Evolutionary conservation across 495 filamentous ascomycete genomes (phyloP).

Genomic region (Penicillium salamii): DNA sequence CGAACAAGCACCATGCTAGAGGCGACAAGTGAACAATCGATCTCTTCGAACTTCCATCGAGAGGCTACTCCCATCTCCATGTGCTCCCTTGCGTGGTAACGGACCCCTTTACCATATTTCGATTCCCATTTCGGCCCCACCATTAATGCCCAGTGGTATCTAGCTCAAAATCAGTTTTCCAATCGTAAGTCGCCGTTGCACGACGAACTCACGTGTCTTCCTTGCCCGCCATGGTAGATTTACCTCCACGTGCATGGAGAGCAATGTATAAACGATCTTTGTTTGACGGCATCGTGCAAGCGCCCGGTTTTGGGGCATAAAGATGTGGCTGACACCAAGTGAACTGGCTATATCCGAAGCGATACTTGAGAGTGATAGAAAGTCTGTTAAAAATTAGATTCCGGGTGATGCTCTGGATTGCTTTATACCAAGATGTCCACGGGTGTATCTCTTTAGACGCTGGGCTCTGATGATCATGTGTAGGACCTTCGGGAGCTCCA

Average conservation of each 20-base stretch:
- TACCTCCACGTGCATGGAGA: conserved; percentile 34
- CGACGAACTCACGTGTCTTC: conserved; percentile 21
- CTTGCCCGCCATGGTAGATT: conserved; percentile 27
- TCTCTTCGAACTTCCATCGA: conserved; percentile 36
- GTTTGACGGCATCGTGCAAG: conserved; percentile 13
- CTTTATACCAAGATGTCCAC: no score
- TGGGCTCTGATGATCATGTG: no score
- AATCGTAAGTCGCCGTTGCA: not conserved
- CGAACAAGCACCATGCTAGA: conserved; percentile 42
- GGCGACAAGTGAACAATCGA: conserved; percentile 15
- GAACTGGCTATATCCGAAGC: no score
- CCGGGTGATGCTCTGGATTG: no score
- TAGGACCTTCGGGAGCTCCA: no score
- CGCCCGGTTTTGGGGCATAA: no score
- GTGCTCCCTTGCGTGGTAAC: conserved; percentile 32
- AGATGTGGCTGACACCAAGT: no score
- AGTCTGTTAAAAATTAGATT: no score
- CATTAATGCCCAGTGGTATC: conserved; percentile 38
- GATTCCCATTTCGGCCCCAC: conserved; percentile 36
- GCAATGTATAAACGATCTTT: conserved; percentile 38
- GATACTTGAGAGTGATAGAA: no score
- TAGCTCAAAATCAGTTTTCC: conserved; percentile 4
- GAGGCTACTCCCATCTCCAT: conserved; percentile 2
- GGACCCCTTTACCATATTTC: conserved; percentile 14
- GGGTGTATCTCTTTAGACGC: no score